Base-by-base conservation (phyloP, 495 filamentous ascomycete genomes). In the Aspergillus kassunensis region DNA sequence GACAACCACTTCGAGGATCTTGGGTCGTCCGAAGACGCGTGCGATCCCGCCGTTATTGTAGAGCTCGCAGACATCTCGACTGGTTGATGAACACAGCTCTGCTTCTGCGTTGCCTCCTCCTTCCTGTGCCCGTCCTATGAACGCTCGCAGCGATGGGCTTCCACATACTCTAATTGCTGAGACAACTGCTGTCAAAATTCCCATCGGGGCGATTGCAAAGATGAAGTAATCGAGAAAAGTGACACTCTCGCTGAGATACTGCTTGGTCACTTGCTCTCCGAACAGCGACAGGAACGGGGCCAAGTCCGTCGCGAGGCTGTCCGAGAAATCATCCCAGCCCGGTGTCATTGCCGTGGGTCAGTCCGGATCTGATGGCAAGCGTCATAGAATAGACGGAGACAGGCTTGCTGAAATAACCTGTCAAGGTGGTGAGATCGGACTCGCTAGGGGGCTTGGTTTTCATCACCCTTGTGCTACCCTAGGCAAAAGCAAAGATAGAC, bases 281-380 rank as follows among this genome's bases (percentile, higher is more conserved):
- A 51, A 51, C 2, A 51, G 36, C 3, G 48, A 19, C 2, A 51
- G 12, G 25, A 51, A 25, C n/a, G 48, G 48, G 3, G 48, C 21
- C 1, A 51, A 25, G 19, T 51, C 48, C 3, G 48, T 51, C 35
- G 48, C 48, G 4, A 51, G 48, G 16, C 37, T 51, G 16, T 51
- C 42, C 13, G 48, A 30, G 11, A 51, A 51, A 23, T 51, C 48
- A 31, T 51, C 48, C 48, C 48, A 51, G 34, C 24, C n/a, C n/a
- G n/a, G n/a, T n/a, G n/a, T n/a, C n/a, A n/a, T n/a, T n/a, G n/a
- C n/a, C n/a, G n/a, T n/a, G n/a, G n/a, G n/a, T n/a, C n/a, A n/a
- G n/a, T n/a, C n/a, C n/a, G n/a, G n/a, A n/a, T n/a, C n/a, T n/a
- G n/a, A n/a, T n/a, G n/a, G n/a, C n/a, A n/a, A n/a, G n/a, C n/a